Evolutionary conservation across 495 filamentous ascomycete genomes (phyloP), one percentile per base, ranked within the genome.

Genomic region (Mytilinidion resinicola): DNA sequence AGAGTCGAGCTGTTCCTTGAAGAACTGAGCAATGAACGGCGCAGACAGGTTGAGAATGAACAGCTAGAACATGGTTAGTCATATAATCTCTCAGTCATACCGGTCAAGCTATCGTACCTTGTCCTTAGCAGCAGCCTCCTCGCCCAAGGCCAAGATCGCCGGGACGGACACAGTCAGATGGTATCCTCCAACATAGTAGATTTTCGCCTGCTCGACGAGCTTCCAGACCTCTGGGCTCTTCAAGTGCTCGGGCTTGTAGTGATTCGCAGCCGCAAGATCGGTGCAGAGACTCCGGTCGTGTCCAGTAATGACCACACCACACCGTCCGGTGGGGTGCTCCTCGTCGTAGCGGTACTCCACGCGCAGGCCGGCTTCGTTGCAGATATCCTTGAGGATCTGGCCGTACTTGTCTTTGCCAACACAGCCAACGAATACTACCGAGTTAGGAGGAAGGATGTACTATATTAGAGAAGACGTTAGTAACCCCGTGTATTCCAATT

Each of bases 1-100:
- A 61, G 82, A 81, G 74, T 93, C 90, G 39, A 99, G 80, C 56
- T 84, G 89, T 17, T 96, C 91, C 80, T 96, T 97, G 84, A 96
- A 99, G 82, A 96, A 95, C 73, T 92, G 86, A 38, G 87, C 76
- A 63, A 99, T 95, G 82, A 97, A 99, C 33, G 95, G 93, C 19
- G 93, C 93, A 39, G 87, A 90, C 39, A 98, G 80, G 57, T 88
- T 90, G 57, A 98, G 83, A 67, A 91, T 82, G 75, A 97, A 95
- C 51, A 81, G 70, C 86, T 85, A 52, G 44, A 19, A 38, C n/a
- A 35, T 43, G 21, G 19, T 41, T 21, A 35, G 52, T 37, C 48
- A 50, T 9, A 51, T 42, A 17, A 35, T 9, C 33, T 33, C 43
- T 57, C 48, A 55, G 36, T 48, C 35, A 20, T 33, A 33, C 39